Evolutionary conservation across 2,329 filamentous ascomycete genomes (phyloP), one percentile per base, ranked within the genome.

Genomic region (Hirsutella rhossiliensis): DNA sequence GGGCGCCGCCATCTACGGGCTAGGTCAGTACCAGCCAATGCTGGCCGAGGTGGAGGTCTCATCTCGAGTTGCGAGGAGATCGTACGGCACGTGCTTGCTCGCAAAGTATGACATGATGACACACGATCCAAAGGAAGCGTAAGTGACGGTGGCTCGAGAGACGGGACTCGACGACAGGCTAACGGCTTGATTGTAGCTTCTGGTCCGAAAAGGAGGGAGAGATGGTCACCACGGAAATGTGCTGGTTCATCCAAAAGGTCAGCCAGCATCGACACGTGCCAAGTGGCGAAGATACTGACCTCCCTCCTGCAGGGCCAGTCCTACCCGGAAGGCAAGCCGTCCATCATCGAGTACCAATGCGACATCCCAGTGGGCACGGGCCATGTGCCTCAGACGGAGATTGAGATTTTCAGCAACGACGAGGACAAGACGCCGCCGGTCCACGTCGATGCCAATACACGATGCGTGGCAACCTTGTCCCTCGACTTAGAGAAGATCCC

Each of bases 1-100:
- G 30, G 73, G 73, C 7, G 72, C 73, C 13, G 67, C 69, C 5
- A 68, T 72, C 19, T 59, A 64, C 41, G 62, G 62, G 3, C 54
- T 65, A 11, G 53, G 56, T 15, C 58, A 54, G 17, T 58, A 60
- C 36, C 51, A 56, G 30, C 57, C 60, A 3, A 45, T 45, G 7
- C 38, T 57, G 47, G 53, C 53, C 3, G 53, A 56, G 11, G 52
- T 64, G 1, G 54, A 54, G 20, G 54, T 65, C 36, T 54, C 58
- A 18, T 64, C 62, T 34, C 58, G 62, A 38, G 54, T 65, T 30
- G 62, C 62, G 15, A 57, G 62, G 40, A 52, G 56, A 40, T 65
- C 62, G 8, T 65, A 63, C 42, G 62, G 62, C 19, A 63, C 61
- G 13, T 62, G 59, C 36, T 48, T 65, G 43, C 47, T 64, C 36